A percentile compares a stretch with the other conserved stretches of the same genome.
phyloP scores from a whole-genome alignment of 441 rosid genomes.

The Flueggea neowawraea region DNA sequence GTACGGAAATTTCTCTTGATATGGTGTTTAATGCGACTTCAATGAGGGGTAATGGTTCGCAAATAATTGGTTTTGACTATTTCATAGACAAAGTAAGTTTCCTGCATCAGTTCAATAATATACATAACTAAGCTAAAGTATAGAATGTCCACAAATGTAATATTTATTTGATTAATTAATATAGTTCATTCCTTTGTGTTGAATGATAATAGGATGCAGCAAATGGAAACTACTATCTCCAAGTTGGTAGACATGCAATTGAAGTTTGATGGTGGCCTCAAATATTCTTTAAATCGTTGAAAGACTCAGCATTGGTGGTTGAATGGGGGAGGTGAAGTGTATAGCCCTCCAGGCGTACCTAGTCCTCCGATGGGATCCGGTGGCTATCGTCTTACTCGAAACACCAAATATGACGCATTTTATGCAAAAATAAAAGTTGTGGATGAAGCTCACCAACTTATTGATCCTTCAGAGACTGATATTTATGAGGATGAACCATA shows the following conservation, averaged over 20 bases:
- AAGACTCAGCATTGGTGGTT: neutral
- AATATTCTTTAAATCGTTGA: neutral
- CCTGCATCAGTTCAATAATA: too few relatives aligned
- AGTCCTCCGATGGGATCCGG: neutral
- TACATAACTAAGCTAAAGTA: too few relatives aligned
- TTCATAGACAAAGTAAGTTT: too few relatives aligned
- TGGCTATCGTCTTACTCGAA: too few relatives aligned
- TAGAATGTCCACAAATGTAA: neutral
- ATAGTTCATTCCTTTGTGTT: neutral
- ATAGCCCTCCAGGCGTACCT: neutral
- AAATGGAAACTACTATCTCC: conserved; percentile 11
- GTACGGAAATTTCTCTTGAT: neutral
- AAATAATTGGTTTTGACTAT: too few relatives aligned
- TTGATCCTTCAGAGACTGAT: neutral
- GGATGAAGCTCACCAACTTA: neutral
- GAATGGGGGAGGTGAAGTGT: conserved; percentile 3
- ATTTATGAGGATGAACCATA: too few relatives aligned
- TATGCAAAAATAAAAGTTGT: neutral
- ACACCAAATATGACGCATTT: neutral
- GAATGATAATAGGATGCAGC: conserved; percentile 3
- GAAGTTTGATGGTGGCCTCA: conserved; percentile 16
- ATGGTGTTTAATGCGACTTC: too few relatives aligned
- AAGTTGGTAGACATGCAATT: neutral
- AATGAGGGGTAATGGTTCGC: too few relatives aligned
- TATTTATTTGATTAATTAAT: neutral